Percentiles rank a stretch among this genome's conserved stretches.
phyloP scores from a whole-genome alignment of 2,329 filamentous ascomycete species.

The Colletotrichum coccodes region DNA sequence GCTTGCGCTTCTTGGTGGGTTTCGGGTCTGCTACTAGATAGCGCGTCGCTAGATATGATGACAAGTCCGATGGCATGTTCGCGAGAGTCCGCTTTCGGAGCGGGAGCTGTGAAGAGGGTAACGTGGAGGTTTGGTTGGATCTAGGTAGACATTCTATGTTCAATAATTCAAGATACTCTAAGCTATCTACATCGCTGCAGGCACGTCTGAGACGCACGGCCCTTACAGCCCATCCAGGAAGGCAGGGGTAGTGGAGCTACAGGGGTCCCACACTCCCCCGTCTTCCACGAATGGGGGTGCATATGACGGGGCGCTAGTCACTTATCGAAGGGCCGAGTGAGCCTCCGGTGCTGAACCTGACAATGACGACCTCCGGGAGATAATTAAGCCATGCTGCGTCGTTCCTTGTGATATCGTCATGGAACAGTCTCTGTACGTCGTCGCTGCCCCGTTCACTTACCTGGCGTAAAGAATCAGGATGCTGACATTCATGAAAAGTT shows the following conservation, averaged over 20 bases:
- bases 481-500: neutral
- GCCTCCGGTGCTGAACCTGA: conserved; percentile 17
- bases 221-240: neutral
- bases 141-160: neutral
- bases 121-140: neutral
- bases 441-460: neutral
- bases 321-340: conserved; percentile 27
- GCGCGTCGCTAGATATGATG: conserved; percentile 89
- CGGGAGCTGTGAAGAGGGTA: neutral
- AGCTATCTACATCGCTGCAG: conserved; percentile 7
- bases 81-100: neutral
- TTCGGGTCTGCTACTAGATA: conserved; percentile 77
- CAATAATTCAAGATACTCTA: neutral
- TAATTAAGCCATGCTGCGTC: neutral
- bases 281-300: conserved; percentile 8
- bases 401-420: conserved; percentile 6
- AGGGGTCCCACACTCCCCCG: conserved; percentile 8
- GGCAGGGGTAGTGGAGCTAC: conserved; percentile 17
- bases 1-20: conserved; percentile 71
- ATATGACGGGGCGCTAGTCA: conserved; percentile 33
- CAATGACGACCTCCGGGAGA: conserved; percentile 6
- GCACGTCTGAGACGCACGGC: conserved; percentile 17
- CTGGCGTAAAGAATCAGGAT: neutral
- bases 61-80: conserved; percentile 70
- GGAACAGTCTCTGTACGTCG: conserved; percentile 24